phyloP scores from a whole-genome alignment of 192 early-diverging fungal species.

The Funneliformis mosseae region DNA sequence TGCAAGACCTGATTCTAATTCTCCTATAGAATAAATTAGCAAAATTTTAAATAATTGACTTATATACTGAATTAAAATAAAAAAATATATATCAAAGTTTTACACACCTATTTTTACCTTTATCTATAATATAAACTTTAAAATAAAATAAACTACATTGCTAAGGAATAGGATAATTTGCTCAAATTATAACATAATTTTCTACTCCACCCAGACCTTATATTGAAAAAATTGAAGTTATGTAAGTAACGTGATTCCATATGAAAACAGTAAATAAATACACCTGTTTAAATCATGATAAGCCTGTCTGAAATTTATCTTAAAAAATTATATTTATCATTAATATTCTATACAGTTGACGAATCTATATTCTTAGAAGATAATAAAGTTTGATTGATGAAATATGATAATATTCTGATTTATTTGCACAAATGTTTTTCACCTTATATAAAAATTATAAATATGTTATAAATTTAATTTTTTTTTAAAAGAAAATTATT shows the following conservation, averaged over 20 bases:
- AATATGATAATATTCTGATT: too few species aligned
- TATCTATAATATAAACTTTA: slow-evolving; percentile 79
- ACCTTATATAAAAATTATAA: too few species aligned
- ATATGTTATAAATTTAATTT: too few species aligned
- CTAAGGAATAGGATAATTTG: slow-evolving; percentile 79
- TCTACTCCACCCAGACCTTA: slow-evolving; percentile 67
- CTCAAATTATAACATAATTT: slow-evolving; percentile 77
- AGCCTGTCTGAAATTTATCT: slow-evolving; percentile 46
- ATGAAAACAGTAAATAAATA: neutral
- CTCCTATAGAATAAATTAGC: slow-evolving; percentile 36
- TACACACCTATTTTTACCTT: slow-evolving; percentile 78
- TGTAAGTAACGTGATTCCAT: neutral
- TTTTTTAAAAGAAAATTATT: too few species aligned
- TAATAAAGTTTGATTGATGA: too few species aligned
- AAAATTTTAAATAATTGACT: neutral
- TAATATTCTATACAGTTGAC: slow-evolving; percentile 61
- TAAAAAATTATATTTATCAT: slow-evolving; percentile 56
- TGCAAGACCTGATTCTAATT: slow-evolving; percentile 88
- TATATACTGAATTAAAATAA: neutral
- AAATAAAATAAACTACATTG: slow-evolving; percentile 90
- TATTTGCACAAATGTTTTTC: too few species aligned
- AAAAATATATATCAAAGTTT: neutral
- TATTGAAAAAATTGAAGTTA: neutral
- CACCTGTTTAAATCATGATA: slow-evolving; percentile 58
- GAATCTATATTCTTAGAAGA: slow-evolving; percentile 39